Base-by-base conservation (phyloP, 2,329 filamentous ascomycete genomes). In the Calonectria naviculata region DNA sequence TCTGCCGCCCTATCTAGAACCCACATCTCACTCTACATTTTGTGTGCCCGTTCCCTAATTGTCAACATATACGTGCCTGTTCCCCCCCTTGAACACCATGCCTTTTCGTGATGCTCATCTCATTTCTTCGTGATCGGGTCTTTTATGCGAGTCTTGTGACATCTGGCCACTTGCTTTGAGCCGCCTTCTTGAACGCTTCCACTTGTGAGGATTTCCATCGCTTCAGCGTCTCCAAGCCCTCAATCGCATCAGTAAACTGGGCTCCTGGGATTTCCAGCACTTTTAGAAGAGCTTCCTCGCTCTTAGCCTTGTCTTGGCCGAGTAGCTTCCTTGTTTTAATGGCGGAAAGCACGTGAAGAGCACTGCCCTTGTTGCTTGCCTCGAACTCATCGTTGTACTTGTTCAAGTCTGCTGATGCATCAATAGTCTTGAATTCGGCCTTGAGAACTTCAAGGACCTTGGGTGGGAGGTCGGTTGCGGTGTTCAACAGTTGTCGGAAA, bases 381-480 rank as follows among this genome's bases (percentile, higher is more conserved):
- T 91, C 82, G 81, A 91, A 96, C 26, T 90, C 88, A 44, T 92
- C 86, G 81, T 95, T 96, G 84, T 88, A 89, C 74, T 90, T 86
- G 58, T 87, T 84, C 49, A 94, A 86, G 62, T 92, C 88, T 24
- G 86, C 83, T 34, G 89, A 88, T 12, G 89, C 84, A 8, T 92
- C 86, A 28, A 93, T 83, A 10, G 87, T 85, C 41, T 89, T 89
- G 76, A 95, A 94, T 74, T 92, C 91, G 2, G 89, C 84, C 71
- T 92, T 91, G 75, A 98, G 85, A 56, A 94, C 90, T 74, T 95
- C 90, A 61, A 89, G 86, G 24, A 93, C 89, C 82, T 94, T 90
- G 26, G 90, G 82, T 0, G 91, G 85, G 24, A 95, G 85, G 31
- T 82, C 79, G n/a, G 92, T 88, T 58, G 88, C 88, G 6, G 85